Evolutionary conservation across 306 rosid genomes (phyloP).

Genomic region (Arachis hypogaea): DNA sequence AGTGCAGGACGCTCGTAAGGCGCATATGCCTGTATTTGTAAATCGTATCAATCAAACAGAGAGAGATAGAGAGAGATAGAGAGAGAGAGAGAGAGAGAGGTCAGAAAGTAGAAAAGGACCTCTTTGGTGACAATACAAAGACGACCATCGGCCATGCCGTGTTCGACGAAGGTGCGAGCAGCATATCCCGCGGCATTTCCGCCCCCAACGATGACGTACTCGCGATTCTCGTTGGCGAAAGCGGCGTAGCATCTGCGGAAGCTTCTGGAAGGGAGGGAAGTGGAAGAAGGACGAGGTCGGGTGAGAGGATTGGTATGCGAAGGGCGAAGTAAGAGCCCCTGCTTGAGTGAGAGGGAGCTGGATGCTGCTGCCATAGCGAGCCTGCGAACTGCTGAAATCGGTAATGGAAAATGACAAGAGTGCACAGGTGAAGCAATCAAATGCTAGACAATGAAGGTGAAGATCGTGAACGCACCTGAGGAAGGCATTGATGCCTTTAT

Average conservation of each 20-base stretch:
- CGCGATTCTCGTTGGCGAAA: constrained; percentile 79
- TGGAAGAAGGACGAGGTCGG: constrained; percentile 36
- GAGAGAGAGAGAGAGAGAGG: background rate
- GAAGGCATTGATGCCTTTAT: constrained; percentile 42
- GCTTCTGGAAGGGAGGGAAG: constrained; percentile 49
- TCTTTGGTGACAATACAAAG: constrained; percentile 89
- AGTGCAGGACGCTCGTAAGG: constrained; percentile 98
- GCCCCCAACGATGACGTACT: constrained; percentile 91
- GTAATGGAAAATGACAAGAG: constrained; percentile 43
- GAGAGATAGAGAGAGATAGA: background rate
- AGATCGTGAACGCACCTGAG: constrained; percentile 45
- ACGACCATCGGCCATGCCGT: constrained; percentile 96
- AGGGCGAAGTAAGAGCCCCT: constrained; percentile 50
- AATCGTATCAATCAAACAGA: constrained; percentile 1
- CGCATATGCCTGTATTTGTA: constrained; percentile 63
- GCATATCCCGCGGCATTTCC: constrained; percentile 98
- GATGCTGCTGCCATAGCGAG: constrained; percentile 62
- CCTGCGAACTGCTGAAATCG: constrained; percentile 49
- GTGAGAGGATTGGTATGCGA: constrained; percentile 42
- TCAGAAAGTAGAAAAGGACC: constrained; percentile 41
- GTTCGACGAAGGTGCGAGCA: constrained; percentile 88
- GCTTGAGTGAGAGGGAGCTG: constrained; percentile 58
- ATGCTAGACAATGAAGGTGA: background rate
- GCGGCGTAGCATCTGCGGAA: constrained; percentile 67
- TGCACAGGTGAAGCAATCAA: constrained; percentile 14